Percentiles rank a stretch among this genome's conserved stretches.
These are phyloP conservation scores for Neofusicoccum kwambonambiense DNA, from an alignment of 2,329 filamentous ascomycete species.

Conservation along the genomic window DNA sequence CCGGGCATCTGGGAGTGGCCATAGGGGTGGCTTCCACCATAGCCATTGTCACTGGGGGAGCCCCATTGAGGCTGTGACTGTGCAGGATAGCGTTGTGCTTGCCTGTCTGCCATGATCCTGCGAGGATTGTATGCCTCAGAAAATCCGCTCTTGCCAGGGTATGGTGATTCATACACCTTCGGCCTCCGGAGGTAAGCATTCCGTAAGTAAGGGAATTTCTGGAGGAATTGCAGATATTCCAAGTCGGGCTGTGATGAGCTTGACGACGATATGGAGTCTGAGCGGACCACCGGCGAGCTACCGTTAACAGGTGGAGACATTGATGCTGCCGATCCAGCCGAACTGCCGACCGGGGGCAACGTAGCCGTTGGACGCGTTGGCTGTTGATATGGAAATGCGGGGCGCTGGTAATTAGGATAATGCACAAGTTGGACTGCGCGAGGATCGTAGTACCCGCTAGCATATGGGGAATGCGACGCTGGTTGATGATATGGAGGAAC, in stretches of 20 bases:
- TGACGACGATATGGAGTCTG: not conserved
- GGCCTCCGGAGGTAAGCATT: slow-evolving; percentile 46
- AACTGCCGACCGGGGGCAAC: not conserved
- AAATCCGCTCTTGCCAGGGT: slow-evolving; percentile 23
- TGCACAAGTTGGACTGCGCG: not conserved
- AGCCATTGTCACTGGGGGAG: not conserved
- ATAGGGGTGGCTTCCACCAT: not conserved
- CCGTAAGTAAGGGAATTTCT: slow-evolving; percentile 47
- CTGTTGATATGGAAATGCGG: not conserved
- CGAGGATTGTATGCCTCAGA: slow-evolving; percentile 16
- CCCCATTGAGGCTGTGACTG: not conserved
- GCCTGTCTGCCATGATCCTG: not conserved
- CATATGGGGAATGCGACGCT: slow-evolving; percentile 2
- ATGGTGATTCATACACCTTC: slow-evolving; percentile 49
- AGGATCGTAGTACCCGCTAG: not conserved
- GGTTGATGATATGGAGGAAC: slow-evolving; percentile 10
- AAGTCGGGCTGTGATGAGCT: slow-evolving; percentile 6
- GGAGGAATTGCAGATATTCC: slow-evolving; percentile 43
- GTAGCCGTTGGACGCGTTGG: not conserved
- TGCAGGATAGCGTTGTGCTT: not conserved
- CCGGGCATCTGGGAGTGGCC: not conserved
- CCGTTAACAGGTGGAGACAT: slow-evolving; percentile 8
- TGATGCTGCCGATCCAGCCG: not conserved
- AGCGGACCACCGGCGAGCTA: not conserved
- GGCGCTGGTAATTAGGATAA: slow-evolving; percentile 13